Base-by-base conservation (phyloP, 352 stramenopile genomes). In the Peronospora farinosa region DNA sequence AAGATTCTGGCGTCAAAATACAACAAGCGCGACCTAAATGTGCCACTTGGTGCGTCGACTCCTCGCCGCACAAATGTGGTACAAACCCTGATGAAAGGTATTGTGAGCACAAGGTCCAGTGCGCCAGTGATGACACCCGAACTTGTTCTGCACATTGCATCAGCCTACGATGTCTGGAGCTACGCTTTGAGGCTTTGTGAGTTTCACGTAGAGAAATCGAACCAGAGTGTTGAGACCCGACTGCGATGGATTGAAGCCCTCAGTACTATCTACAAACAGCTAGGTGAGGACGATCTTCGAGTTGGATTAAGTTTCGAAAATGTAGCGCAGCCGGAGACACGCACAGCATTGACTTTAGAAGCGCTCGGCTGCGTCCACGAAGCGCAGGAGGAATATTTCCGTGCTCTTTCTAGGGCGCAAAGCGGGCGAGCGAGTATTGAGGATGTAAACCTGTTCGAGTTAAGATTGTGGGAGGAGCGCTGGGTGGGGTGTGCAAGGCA, bases 401-500 rank as follows among this genome's bases (percentile, higher is more conserved):
- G 86, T 25, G 80, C 78, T 17, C 63, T 95, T 0, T 90, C 80
- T 0, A 88, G 87, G 40, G 73, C 78, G 3, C 77, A 92, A 49
- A 86, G 70, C 15, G 74, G 77, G 0, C 77, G 69, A 15, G 73
- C 86, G 35, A 84, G 69, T 49, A 76, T 90, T 37, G 79, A 92
- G 28, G 78, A 92, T 40, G 74, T 90, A 7, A 95, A 83, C 54
- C 38, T 88, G 15, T 93, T 95, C 44, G 86, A 96, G 65, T 47
- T 95, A 5, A 68, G 84, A 10, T 54, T 92, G 19, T 94, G 86
- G 84, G 80, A 96, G 56, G 78, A 95, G 36, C 75, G 85, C 21
- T 97, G 90, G 90, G 84, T 97, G 28, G 88, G 82, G 2, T 96
- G 84, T 54, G 85, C 86, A 1, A 89, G 94, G 65, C 83, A 97